Evolutionary conservation across 1,139 yeast genomes (phyloP).

Genomic region (Suhomyces coccinellae): DNA sequence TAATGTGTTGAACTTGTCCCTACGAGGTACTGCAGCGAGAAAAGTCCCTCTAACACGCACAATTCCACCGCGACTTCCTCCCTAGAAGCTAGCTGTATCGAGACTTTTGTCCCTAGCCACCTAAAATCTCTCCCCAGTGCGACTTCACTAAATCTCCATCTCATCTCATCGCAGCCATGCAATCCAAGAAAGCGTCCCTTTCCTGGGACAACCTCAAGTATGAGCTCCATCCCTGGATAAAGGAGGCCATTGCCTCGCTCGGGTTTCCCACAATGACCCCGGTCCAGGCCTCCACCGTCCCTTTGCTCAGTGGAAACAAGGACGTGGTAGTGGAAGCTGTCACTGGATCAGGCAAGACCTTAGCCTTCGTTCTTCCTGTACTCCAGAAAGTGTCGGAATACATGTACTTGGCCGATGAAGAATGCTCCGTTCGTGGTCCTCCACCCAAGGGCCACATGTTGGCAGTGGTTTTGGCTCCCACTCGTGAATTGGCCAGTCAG

Average conservation of each 20-base stretch:
- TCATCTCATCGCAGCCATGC: constrained; percentile 21
- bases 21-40: too few species aligned
- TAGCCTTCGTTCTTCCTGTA: constrained; percentile 83
- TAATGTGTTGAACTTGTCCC: too few species aligned
- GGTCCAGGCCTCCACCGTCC: constrained; percentile 94
- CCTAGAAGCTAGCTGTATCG: too few species aligned
- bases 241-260: constrained; percentile 66
- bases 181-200: constrained; percentile 36
- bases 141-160: background rate
- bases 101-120: too few species aligned
- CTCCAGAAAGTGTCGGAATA: constrained; percentile 57
- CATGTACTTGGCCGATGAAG: constrained; percentile 24
- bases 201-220: constrained; percentile 38
- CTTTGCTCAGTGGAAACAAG: constrained; percentile 80
- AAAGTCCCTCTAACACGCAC: too few species aligned
- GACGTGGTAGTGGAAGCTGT: constrained; percentile 97
- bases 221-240: constrained; percentile 45
- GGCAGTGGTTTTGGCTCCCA: constrained; percentile 79
- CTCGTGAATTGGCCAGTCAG: constrained; percentile 89
- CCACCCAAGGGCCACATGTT: constrained; percentile 64
- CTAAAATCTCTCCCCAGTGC: too few species aligned
- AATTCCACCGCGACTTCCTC: too few species aligned
- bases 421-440: constrained; percentile 26
- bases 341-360: constrained; percentile 95
- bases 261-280: constrained; percentile 92